Conservation (phyloP, 352 stramenopile genomes). For the Pythium dissotocum region DNA sequence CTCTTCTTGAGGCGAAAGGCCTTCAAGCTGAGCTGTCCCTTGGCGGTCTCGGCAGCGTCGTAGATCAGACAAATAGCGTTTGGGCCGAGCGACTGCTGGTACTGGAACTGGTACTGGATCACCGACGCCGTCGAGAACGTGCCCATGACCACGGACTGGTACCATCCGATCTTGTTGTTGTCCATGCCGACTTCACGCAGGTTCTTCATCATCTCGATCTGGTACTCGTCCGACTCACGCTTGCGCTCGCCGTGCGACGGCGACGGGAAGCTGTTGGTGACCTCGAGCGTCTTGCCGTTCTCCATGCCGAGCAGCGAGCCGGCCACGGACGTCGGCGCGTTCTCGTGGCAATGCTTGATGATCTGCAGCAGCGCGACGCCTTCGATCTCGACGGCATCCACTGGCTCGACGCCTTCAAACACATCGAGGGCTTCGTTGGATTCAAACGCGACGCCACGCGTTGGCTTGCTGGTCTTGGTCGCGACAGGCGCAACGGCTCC, state of each 20-base stretch:
- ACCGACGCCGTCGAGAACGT: conserved; percentile 95
- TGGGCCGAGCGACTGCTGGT: conserved; percentile 96
- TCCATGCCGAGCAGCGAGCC: conserved; percentile 96
- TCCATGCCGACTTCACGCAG: conserved; percentile 97
- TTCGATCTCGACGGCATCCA: conserved; percentile 74
- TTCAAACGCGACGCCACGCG: conserved; percentile 9
- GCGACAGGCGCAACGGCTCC: conserved; percentile 21
- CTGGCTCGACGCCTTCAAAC: conserved; percentile 66
- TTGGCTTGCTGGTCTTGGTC: conserved; percentile 26
- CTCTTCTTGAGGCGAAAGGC: conserved; percentile 95
- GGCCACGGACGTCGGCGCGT: conserved; percentile 91
- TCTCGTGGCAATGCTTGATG: conserved; percentile 99
- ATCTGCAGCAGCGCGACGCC: conserved; percentile 91
- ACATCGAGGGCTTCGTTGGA: conserved; percentile 58
- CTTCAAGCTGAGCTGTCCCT: conserved; percentile 94
- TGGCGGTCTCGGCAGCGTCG: conserved; percentile 95
- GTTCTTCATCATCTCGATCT: conserved; percentile 99
- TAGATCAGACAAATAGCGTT: conserved; percentile 98
- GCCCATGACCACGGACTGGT: conserved; percentile 97
- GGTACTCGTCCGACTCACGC: conserved; percentile 92
- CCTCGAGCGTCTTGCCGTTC: conserved; percentile 90
- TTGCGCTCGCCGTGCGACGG: conserved; percentile 80
- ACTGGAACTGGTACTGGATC: conserved; percentile 95
- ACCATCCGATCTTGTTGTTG: conserved; percentile 99
- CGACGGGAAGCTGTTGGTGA: conserved; percentile 98